These are phyloP conservation scores for Penicillium griseofulvum DNA, from an alignment of 2,329 filamentous ascomycete species.

Conservation along the genomic window DNA sequence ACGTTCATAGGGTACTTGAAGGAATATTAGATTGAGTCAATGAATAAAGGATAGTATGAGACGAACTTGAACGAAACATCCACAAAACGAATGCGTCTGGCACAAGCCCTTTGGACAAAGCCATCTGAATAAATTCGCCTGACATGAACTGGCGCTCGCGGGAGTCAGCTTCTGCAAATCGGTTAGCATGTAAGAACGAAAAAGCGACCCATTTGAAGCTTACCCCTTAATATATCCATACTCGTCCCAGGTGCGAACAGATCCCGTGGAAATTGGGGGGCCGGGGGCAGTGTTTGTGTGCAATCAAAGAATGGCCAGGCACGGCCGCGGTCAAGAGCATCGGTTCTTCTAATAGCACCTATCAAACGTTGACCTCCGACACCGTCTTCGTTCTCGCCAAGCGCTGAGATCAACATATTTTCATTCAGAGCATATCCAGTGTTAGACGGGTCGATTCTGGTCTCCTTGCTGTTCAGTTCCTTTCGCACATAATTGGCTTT, in stretches of 20 bases:
- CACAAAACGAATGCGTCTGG: conserved; percentile 66
- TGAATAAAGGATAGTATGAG: background rate
- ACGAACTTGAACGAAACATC: conserved; percentile 49
- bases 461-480: background rate
- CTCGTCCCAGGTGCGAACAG: conserved; percentile 32
- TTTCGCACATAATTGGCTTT: conserved; percentile 30
- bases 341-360: conserved; percentile 60
- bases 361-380: conserved; percentile 50
- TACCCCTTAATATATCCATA: conserved; percentile 35
- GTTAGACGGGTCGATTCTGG: background rate
- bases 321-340: conserved; percentile 54
- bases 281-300: conserved; percentile 19
- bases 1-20: conserved; percentile 53
- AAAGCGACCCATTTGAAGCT: background rate
- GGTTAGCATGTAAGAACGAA: conserved; percentile 12
- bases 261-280: conserved; percentile 35
- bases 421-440: conserved; percentile 30
- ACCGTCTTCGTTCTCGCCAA: conserved; percentile 44
- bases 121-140: conserved; percentile 50
- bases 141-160: conserved; percentile 61
- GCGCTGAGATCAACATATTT: conserved; percentile 43
- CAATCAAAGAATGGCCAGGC: conserved; percentile 58
- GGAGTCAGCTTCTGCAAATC: conserved; percentile 44
- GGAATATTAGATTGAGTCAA: conserved; percentile 6
- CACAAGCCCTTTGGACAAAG: conserved; percentile 49